phyloP scores from a whole-genome alignment of 371 early-diverging fungal species.

The Apophysomyces ossiformis region DNA sequence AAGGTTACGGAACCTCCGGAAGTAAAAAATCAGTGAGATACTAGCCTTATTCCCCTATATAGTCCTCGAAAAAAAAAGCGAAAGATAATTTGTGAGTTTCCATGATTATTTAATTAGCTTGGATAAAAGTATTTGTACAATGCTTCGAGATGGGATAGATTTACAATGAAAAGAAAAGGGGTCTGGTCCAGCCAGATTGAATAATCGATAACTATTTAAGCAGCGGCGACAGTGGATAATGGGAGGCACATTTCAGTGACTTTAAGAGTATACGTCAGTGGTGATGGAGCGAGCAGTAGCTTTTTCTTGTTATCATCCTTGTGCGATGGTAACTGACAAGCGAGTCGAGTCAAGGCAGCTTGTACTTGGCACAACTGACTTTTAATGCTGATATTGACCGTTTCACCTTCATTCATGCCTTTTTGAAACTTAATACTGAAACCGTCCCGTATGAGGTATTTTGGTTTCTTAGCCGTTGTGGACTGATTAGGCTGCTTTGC shows the following conservation, averaged over 20 bases:
- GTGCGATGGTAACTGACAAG: slow-evolving; percentile 3
- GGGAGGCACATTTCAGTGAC: slow-evolving; percentile 49
- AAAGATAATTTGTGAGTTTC: no score
- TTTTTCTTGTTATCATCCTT: slow-evolving; percentile 21
- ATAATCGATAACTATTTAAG: neutral
- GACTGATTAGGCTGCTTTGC: neutral
- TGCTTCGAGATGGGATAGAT: neutral
- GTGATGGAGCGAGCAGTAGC: slow-evolving; percentile 33
- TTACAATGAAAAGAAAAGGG: neutral
- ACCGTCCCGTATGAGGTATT: slow-evolving; percentile 28
- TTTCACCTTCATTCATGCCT: slow-evolving; percentile 42
- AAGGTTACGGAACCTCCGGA: slow-evolving; percentile 48
- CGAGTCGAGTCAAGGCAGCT: slow-evolving; percentile 38
- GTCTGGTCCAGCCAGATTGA: slow-evolving; percentile 4
- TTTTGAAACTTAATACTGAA: slow-evolving; percentile 47
- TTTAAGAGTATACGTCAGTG: slow-evolving; percentile 46
- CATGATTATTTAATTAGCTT: no score
- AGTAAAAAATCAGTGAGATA: neutral
- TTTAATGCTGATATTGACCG: slow-evolving; percentile 32
- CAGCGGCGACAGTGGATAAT: slow-evolving; percentile 43
- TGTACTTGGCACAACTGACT: slow-evolving; percentile 41
- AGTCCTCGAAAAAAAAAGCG: no score
- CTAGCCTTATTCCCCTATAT: no score
- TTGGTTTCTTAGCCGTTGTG: neutral
- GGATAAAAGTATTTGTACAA: neutral